These are phyloP conservation scores for Penicillium arizonense DNA, from an alignment of 495 filamentous ascomycete species.

Conservation along the genomic window DNA sequence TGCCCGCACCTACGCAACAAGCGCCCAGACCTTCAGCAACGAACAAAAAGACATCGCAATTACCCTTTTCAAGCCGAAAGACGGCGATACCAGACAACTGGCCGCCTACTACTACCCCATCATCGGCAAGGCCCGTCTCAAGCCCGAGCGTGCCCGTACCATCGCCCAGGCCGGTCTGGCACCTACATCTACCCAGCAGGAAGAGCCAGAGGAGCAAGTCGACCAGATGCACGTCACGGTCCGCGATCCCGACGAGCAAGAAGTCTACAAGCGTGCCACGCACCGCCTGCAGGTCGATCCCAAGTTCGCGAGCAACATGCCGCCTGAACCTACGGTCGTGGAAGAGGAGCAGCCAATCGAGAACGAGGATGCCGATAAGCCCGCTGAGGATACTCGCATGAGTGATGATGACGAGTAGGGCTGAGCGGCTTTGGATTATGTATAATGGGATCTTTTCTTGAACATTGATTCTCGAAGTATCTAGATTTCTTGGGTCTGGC, in stretches of 20 bases:
- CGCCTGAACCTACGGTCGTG: conserved; percentile 29
- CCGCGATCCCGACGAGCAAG: conserved; percentile 52
- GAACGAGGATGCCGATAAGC: conserved; percentile 11
- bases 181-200: conserved; percentile 32
- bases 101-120: conserved; percentile 92
- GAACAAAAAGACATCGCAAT: conserved; percentile 57
- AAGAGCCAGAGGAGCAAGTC: conserved; percentile 40
- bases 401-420: conserved; percentile 21
- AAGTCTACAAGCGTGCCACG: conserved; percentile 46
- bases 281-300: conserved; percentile 46
- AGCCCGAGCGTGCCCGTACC: conserved; percentile 55
- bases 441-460: conserved; percentile 7
- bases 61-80: conserved; percentile 62
- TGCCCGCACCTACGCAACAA: conserved; percentile 81
- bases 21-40: conserved; percentile 58
- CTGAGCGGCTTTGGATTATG: neutral
- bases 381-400: conserved; percentile 21
- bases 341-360: conserved; percentile 23
- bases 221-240: conserved; percentile 56
- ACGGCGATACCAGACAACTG: conserved; percentile 48
- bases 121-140: conserved; percentile 62
- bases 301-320: conserved; percentile 39
- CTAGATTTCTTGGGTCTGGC: conserved; percentile 8
- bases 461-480: conserved; percentile 5
- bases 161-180: conserved; percentile 47